A percentile compares a stretch with the other conserved stretches of the same genome.
Evolutionary conservation across 331 rosid species (phyloP).

Genomic region (Arachis monticola): DNA sequence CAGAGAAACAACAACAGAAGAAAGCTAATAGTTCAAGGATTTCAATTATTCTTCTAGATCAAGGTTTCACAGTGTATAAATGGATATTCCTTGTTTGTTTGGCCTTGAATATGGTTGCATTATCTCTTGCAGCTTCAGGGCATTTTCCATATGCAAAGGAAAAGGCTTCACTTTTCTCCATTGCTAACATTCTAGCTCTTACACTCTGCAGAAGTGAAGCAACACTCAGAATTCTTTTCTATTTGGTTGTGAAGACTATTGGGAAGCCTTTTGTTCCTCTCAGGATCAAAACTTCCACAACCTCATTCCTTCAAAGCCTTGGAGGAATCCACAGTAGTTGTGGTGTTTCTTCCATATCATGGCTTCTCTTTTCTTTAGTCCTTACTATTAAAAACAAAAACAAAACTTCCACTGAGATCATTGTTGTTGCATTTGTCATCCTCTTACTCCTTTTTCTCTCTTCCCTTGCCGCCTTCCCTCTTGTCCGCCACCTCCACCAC

Average conservation of each 20-base stretch:
- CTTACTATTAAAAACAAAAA: slow-evolving; percentile 42
- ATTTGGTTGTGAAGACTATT: slow-evolving; percentile 47
- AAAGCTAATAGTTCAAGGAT: slow-evolving; percentile 49
- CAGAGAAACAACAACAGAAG: slow-evolving; percentile 27
- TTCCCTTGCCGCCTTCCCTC: slow-evolving; percentile 66
- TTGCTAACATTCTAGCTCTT: slow-evolving; percentile 62
- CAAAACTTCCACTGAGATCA: slow-evolving; percentile 50
- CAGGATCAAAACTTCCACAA: slow-evolving; percentile 49
- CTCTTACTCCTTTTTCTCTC: slow-evolving; percentile 58
- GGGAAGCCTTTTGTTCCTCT: slow-evolving; percentile 57
- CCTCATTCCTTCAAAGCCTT: slow-evolving; percentile 61
- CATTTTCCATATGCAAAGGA: slow-evolving; percentile 50
- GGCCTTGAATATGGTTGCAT: slow-evolving; percentile 48
- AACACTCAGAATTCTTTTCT: slow-evolving; percentile 51
- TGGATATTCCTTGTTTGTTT: slow-evolving; percentile 52
- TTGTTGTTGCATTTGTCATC: slow-evolving; percentile 51
- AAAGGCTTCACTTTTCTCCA: slow-evolving; percentile 57
- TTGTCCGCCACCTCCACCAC: slow-evolving; percentile 70
- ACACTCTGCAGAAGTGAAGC: slow-evolving; percentile 62
- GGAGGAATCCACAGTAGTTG: slow-evolving; percentile 78
- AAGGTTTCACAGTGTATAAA: slow-evolving; percentile 66
- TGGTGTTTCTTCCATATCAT: slow-evolving; percentile 67
- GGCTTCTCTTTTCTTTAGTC: slow-evolving; percentile 62
- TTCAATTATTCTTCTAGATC: slow-evolving; percentile 58
- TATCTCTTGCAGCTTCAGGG: slow-evolving; percentile 57